A percentile compares a stretch with the other conserved stretches of the same genome.
phyloP scores from a whole-genome alignment of 768 basidiomycete species.

The Gautieria morchelliformis region DNA sequence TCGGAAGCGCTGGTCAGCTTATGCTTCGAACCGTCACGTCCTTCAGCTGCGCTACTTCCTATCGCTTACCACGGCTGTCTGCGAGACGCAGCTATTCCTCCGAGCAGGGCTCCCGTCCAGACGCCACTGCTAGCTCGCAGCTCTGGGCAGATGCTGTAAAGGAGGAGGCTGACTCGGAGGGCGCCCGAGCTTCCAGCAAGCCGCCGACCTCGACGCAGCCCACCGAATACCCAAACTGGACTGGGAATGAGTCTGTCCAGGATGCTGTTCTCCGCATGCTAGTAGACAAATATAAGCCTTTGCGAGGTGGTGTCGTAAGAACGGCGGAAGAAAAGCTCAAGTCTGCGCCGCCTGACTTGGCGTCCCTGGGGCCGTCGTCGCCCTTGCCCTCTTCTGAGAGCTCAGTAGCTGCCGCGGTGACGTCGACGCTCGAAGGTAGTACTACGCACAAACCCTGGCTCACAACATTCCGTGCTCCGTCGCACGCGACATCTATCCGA shows the following conservation, averaged over 20 bases:
- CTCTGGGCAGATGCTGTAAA: slow-evolving; percentile 54
- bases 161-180: slow-evolving; percentile 40
- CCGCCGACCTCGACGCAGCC: slow-evolving; percentile 28
- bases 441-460: slow-evolving; percentile 61
- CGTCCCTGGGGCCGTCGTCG: slow-evolving; percentile 12
- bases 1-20: not conserved
- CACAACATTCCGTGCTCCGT: slow-evolving; percentile 51
- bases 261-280: slow-evolving; percentile 77
- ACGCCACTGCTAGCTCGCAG: slow-evolving; percentile 41
- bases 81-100: not conserved
- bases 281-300: slow-evolving; percentile 77
- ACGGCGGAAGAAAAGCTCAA: slow-evolving; percentile 62
- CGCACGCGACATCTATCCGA: slow-evolving; percentile 46
- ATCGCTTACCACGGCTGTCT: not conserved
- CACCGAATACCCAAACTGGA: slow-evolving; percentile 46
- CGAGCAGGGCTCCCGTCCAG: not conserved
- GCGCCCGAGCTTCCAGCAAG: not conserved
- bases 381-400: slow-evolving; percentile 4
- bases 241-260: slow-evolving; percentile 60
- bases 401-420: slow-evolving; percentile 27
- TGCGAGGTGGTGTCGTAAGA: slow-evolving; percentile 49
- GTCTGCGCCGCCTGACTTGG: slow-evolving; percentile 33
- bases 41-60: not conserved
- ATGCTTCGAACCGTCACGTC: not conserved
- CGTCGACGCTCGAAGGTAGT: slow-evolving; percentile 33